Evolutionary conservation across 2,329 filamentous ascomycete species (phyloP).

Genomic region (Epichloe scottii): DNA sequence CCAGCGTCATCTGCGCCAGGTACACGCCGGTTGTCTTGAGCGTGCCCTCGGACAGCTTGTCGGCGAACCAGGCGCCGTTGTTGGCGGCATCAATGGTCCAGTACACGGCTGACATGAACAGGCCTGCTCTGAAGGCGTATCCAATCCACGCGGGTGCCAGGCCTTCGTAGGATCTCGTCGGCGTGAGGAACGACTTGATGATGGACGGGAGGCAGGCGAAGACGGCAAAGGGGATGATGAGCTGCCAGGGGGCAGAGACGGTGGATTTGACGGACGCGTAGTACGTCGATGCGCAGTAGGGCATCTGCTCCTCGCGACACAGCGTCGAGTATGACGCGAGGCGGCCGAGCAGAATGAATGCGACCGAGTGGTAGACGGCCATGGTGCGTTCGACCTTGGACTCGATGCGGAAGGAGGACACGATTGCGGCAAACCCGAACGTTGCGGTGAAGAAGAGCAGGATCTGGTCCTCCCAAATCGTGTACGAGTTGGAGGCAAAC

Average conservation of each 20-base stretch:
- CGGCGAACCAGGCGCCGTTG: constrained; percentile 67
- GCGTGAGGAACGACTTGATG: constrained; percentile 65
- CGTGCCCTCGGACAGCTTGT: constrained; percentile 36
- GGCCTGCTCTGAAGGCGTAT: constrained; percentile 60
- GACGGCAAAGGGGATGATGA: constrained; percentile 65
- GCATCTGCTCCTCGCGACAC: constrained; percentile 97
- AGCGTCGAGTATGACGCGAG: constrained; percentile 79
- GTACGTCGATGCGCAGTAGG: constrained; percentile 88
- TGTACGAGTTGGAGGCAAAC: constrained; percentile 96
- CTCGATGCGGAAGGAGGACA: constrained; percentile 64
- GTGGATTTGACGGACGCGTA: constrained; percentile 87
- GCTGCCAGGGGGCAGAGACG: constrained; percentile 83
- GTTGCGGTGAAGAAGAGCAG: constrained; percentile 82
- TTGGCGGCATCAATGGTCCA: constrained; percentile 87
- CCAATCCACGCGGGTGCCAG: constrained; percentile 77
- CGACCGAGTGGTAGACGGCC: constrained; percentile 71
- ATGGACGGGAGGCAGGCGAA: constrained; percentile 60
- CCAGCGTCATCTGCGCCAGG: constrained; percentile 69
- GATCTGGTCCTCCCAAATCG: constrained; percentile 96
- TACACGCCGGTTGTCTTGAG: constrained; percentile 66
- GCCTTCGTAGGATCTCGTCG: constrained; percentile 80
- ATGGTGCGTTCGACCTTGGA: constrained; percentile 56
- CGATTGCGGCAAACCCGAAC: constrained; percentile 64
- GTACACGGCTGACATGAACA: constrained; percentile 66
- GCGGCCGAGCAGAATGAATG: constrained; percentile 70